A percentile compares a stretch with the other conserved stretches of the same genome.
phyloP scores from a whole-genome alignment of 176 grass and related monocot genomes.

The Carex littledalei region DNA sequence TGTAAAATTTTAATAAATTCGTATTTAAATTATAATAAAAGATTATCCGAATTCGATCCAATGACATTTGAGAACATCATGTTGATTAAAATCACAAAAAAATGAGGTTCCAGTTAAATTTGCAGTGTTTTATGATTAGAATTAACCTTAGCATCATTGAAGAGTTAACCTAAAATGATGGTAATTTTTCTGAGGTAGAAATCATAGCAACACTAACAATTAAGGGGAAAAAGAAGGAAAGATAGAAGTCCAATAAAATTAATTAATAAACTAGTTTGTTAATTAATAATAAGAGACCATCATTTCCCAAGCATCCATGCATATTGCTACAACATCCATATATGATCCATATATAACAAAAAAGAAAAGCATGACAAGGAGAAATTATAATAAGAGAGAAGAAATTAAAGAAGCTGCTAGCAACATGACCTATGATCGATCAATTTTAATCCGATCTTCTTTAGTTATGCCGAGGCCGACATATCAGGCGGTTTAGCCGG shows the following conservation, averaged over 20 bases:
- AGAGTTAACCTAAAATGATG: neutral
- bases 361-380: neutral
- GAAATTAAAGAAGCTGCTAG: conserved; percentile 25
- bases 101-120: neutral
- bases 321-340: conserved; percentile 1
- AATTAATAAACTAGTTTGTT: neutral
- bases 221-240: neutral
- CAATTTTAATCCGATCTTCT: neutral
- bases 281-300: neutral
- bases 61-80: neutral
- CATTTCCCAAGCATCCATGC: neutral
- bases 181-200: neutral
- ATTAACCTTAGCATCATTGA: neutral
- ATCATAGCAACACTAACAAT: neutral
- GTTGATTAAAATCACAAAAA: neutral
- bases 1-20: too few relatives aligned
- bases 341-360: neutral
- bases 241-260: neutral
- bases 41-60: too few relatives aligned
- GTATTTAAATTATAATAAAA: too few relatives aligned
- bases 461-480: neutral
- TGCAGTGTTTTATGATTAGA: neutral
- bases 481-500: neutral
- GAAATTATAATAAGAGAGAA: neutral
- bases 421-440: conserved; percentile 15